A percentile compares a stretch with the other conserved stretches of the same genome.
Evolutionary conservation across 1,139 yeast species (phyloP).

Genomic region (Hyphopichia wangnamkhiaoensis): DNA sequence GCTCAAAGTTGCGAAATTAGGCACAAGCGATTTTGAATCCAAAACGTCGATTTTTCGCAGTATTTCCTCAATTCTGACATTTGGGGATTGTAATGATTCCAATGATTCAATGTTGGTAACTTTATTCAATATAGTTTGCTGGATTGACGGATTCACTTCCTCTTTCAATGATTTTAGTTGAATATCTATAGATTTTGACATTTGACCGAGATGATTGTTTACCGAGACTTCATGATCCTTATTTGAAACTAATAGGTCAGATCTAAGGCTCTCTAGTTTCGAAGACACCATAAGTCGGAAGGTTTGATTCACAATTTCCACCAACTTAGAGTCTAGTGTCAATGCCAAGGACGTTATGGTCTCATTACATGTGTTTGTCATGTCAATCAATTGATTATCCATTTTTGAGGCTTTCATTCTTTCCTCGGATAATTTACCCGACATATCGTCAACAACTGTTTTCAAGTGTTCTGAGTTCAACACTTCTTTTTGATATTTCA

Average conservation of each 20-base stretch:
- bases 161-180: too few relatives aligned
- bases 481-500: constrained; percentile 1
- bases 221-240: too few relatives aligned
- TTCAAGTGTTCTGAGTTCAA: not conserved
- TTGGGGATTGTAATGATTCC: too few relatives aligned
- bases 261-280: too few relatives aligned
- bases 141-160: too few relatives aligned
- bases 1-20: not conserved
- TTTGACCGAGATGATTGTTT: too few relatives aligned
- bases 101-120: too few relatives aligned
- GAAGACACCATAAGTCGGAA: too few relatives aligned
- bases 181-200: too few relatives aligned
- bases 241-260: too few relatives aligned
- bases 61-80: too few relatives aligned
- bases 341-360: not conserved
- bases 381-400: not conserved
- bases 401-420: not conserved
- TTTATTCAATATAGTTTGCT: too few relatives aligned
- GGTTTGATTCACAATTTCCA: not conserved
- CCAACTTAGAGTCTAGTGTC: not conserved
- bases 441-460: not conserved
- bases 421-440: constrained; percentile 2
- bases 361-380: not conserved
- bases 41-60: not conserved
- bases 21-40: not conserved